A percentile compares a stretch with the other conserved stretches of the same genome.
Evolutionary conservation across 768 basidiomycete genomes (phyloP).

Genomic region (Lentinula lateritia): DNA sequence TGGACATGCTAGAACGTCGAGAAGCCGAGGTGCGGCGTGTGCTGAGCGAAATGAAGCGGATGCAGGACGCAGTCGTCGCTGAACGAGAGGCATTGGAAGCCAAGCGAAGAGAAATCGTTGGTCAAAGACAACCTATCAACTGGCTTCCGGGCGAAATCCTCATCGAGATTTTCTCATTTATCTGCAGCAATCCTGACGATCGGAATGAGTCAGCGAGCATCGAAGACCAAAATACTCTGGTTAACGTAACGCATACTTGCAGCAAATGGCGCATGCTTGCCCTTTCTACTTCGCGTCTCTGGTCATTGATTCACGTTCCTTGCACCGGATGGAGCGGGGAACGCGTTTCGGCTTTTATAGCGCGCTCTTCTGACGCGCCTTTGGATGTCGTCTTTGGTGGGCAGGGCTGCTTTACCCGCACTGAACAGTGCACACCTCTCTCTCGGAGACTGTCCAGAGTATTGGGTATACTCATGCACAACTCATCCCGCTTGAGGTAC

Average conservation of each 20-base stretch:
- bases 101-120: constrained; percentile 28
- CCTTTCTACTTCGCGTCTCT: constrained; percentile 36
- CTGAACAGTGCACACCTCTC: background rate
- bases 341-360: constrained; percentile 21
- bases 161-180: constrained; percentile 32
- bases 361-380: constrained; percentile 26
- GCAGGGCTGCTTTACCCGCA: background rate
- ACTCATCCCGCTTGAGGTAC: background rate
- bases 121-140: constrained; percentile 39
- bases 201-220: constrained; percentile 17
- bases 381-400: constrained; percentile 27
- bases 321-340: constrained; percentile 16
- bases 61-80: constrained; percentile 27
- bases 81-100: constrained; percentile 27
- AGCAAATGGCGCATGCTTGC: constrained; percentile 42
- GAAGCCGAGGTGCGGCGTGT: constrained; percentile 36
- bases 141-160: constrained; percentile 49
- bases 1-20: constrained; percentile 27
- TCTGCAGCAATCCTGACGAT: constrained; percentile 19
- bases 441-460: background rate
- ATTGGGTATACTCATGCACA: background rate
- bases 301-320: constrained; percentile 33
- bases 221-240: constrained; percentile 25
- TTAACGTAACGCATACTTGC: constrained; percentile 44
- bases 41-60: constrained; percentile 31